phyloP scores from a whole-genome alignment of 164 flowering plant genomes.

The Hamamelis virginiana region DNA sequence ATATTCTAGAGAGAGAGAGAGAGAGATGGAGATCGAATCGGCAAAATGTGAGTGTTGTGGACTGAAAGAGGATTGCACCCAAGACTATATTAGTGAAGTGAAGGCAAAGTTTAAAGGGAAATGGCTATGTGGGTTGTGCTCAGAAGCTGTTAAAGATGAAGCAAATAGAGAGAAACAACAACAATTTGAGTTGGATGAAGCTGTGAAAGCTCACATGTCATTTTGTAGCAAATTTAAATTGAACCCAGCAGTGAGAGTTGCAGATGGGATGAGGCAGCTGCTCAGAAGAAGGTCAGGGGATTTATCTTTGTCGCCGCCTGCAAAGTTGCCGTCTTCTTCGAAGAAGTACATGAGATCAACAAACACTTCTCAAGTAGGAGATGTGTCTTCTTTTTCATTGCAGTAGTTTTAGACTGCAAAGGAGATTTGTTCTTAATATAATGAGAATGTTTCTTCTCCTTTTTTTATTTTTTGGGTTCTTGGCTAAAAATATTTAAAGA shows the following conservation, averaged over 20 bases:
- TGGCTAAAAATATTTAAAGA: no score
- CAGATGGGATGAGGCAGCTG: constrained; percentile 77
- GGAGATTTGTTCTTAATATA: no score
- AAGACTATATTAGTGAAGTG: constrained; percentile 66
- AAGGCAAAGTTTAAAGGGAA: constrained; percentile 71
- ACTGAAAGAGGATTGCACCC: constrained; percentile 85
- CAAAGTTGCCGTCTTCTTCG: no score
- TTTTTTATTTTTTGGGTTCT: no score
- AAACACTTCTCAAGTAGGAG: no score
- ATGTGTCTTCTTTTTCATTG: no score
- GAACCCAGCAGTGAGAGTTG: constrained; percentile 63
- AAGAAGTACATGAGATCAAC: no score
- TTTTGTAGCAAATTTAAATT: constrained; percentile 62
- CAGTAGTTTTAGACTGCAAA: no score
- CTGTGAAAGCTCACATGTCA: constrained; percentile 66
- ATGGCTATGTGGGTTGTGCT: constrained; percentile 92
- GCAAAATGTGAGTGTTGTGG: constrained; percentile 82
- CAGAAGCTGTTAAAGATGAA: constrained; percentile 87
- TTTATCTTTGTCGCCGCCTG: no score
- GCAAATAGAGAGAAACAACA: constrained; percentile 31
- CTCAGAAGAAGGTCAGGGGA: constrained; percentile 36
- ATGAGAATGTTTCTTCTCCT: no score
- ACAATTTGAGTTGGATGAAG: constrained; percentile 42
- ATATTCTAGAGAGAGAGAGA: no score
- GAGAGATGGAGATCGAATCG: no score